Evolutionary conservation across 257 asterid genomes (phyloP).

Genomic region (Catharanthus roseus): DNA sequence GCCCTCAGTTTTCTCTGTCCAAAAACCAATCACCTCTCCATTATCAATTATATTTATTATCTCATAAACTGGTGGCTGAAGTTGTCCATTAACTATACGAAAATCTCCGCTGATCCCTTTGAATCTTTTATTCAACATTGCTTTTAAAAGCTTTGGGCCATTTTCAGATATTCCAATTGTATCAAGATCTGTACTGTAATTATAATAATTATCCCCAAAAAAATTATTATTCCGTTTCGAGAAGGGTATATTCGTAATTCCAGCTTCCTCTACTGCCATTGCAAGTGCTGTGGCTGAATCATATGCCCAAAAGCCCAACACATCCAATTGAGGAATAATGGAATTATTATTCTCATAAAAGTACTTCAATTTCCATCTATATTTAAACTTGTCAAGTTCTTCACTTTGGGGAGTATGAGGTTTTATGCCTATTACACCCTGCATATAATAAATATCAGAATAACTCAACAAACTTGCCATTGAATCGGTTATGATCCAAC

Average conservation of each 20-base stretch:
- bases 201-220: too few relatives aligned
- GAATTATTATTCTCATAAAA: constrained; percentile 10
- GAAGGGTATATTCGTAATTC: constrained; percentile 3
- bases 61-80: constrained; percentile 22
- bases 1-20: constrained; percentile 26
- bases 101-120: constrained; percentile 28
- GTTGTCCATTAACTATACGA: constrained; percentile 15
- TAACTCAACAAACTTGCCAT: constrained; percentile 21
- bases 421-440: constrained; percentile 43
- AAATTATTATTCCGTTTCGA: constrained; percentile 12
- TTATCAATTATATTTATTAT: constrained; percentile 19
- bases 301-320: constrained; percentile 40
- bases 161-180: constrained; percentile 30
- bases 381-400: constrained; percentile 21
- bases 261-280: constrained; percentile 34
- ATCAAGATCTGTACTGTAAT: constrained; percentile 36
- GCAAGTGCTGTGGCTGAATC: constrained; percentile 43
- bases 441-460: constrained; percentile 32
- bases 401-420: constrained; percentile 25
- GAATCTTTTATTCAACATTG: constrained; percentile 15
- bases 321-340: constrained; percentile 14
- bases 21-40: constrained; percentile 20
- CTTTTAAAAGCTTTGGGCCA: constrained; percentile 34
- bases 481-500: constrained; percentile 40
- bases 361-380: constrained; percentile 24